Conservation (phyloP, 495 filamentous ascomycete species). For the Penicillium salamii region DNA sequence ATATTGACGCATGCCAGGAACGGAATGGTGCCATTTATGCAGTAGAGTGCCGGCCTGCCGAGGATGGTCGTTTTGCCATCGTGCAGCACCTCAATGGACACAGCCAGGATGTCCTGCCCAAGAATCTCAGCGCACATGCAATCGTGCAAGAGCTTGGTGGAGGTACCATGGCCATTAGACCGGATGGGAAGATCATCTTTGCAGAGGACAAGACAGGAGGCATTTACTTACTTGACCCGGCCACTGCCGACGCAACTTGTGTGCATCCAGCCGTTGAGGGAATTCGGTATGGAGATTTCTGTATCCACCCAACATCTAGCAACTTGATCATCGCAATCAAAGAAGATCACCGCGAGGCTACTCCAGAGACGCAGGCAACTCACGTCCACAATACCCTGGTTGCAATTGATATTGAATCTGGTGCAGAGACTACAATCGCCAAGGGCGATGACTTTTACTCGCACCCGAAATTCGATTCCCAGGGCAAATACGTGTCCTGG, state of each 20-base stretch:
- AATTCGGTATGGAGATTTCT: constrained; percentile 35
- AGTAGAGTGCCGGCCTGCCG: constrained; percentile 38
- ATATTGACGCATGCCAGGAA: constrained; percentile 11
- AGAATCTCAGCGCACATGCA: constrained; percentile 34
- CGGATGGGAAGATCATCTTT: constrained; percentile 38
- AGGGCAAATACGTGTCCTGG: constrained; percentile 44
- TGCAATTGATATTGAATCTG: no score
- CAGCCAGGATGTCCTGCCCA: constrained; percentile 37
- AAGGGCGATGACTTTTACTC: constrained; percentile 48
- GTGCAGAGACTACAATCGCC: constrained; percentile 5
- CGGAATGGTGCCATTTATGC: constrained; percentile 36
- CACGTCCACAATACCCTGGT: no score
- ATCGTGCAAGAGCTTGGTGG: constrained; percentile 41
- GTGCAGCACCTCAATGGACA: constrained; percentile 30
- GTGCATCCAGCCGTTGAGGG: constrained; percentile 22
- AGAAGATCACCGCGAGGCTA: no score
- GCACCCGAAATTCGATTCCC: constrained; percentile 44
- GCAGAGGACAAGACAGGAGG: constrained; percentile 21
- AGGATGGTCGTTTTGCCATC: constrained; percentile 38
- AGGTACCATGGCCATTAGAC: constrained; percentile 25
- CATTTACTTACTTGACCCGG: no score
- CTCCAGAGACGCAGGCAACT: no score
- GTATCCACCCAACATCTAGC: constrained; percentile 25
- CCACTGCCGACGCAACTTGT: constrained; percentile 14
- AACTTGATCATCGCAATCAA: no score